Conservation (phyloP, 306 rosid species). For the Dryas drummondii region DNA sequence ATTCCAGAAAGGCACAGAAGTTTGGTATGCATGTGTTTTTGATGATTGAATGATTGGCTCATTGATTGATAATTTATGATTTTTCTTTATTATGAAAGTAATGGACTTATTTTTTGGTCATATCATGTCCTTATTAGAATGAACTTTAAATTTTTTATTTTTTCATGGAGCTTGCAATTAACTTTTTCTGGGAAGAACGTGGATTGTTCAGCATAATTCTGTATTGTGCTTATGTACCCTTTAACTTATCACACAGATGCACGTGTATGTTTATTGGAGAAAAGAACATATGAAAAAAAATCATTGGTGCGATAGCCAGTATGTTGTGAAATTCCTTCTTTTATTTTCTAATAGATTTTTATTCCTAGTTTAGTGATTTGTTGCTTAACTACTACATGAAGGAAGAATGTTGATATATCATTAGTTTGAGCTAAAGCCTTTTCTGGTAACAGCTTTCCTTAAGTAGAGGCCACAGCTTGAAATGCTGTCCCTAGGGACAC, state of each 20-base stretch:
- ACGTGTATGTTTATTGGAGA: constrained; percentile 6
- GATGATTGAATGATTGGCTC: background rate
- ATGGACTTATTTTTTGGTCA: background rate
- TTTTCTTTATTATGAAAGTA: too few species aligned
- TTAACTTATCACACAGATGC: constrained; percentile 3
- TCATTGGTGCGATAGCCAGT: constrained; percentile 40
- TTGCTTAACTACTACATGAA: constrained; percentile 27
- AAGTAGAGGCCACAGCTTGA: constrained; percentile 30
- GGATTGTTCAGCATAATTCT: background rate
- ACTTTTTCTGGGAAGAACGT: background rate
- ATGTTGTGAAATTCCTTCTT: constrained; percentile 29
- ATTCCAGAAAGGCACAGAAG: background rate
- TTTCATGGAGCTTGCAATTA: background rate
- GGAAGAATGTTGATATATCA: constrained; percentile 18
- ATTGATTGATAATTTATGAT: background rate
- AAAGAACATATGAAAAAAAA: constrained; percentile 10
- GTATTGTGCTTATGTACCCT: background rate
- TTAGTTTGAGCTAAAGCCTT: constrained; percentile 26
- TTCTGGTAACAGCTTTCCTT: constrained; percentile 41
- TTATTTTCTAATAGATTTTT: constrained; percentile 28
- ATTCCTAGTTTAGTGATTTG: constrained; percentile 30
- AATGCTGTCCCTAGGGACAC: constrained; percentile 23
- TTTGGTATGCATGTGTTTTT: background rate
- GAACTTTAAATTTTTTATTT: background rate
- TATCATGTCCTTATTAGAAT: background rate